Conservation (phyloP, 2,329 filamentous ascomycete species). For the Dothideomycetidae sp. region DNA sequence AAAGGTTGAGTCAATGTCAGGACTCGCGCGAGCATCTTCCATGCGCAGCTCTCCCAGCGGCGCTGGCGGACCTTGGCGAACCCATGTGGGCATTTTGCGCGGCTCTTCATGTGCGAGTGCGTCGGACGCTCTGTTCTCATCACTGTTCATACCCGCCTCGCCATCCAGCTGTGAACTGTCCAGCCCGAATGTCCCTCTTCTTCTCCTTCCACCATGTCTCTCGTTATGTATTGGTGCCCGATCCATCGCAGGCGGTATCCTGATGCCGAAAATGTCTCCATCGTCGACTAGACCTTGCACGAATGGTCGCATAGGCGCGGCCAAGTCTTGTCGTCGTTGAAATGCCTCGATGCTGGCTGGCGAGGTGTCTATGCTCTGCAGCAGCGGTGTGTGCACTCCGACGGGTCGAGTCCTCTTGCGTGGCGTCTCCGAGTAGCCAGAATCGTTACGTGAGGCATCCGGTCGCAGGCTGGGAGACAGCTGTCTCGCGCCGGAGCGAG, state of each 20-base stretch:
- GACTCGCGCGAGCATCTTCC: slow-evolving; percentile 1
- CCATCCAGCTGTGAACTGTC: not conserved
- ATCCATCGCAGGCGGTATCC: slow-evolving; percentile 1
- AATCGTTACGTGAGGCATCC: not conserved
- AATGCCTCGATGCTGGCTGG: slow-evolving; percentile 8
- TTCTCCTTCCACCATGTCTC: not conserved
- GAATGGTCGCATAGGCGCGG: not conserved
- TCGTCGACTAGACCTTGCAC: not conserved
- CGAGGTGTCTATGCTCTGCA: slow-evolving; percentile 7
- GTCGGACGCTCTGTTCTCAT: not conserved
- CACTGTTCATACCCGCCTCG: not conserved
- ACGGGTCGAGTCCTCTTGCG: not conserved
- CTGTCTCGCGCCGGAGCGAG: not conserved
- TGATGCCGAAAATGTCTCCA: slow-evolving; percentile 7
- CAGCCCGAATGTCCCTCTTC: not conserved
- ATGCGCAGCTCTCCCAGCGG: slow-evolving; percentile 7
- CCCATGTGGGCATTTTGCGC: slow-evolving; percentile 2
- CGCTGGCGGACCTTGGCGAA: slow-evolving; percentile 1
- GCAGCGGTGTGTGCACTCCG: slow-evolving; percentile 6
- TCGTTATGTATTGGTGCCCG: not conserved
- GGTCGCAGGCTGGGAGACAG: not conserved
- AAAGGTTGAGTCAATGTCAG: slow-evolving; percentile 2
- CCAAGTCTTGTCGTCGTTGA: slow-evolving; percentile 1
- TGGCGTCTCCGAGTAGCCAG: not conserved
- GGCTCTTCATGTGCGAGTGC: slow-evolving; percentile 1